Evolutionary conservation across 148 eudicot species (phyloP).

Genomic region (Amaranthus hypochondriacus): DNA sequence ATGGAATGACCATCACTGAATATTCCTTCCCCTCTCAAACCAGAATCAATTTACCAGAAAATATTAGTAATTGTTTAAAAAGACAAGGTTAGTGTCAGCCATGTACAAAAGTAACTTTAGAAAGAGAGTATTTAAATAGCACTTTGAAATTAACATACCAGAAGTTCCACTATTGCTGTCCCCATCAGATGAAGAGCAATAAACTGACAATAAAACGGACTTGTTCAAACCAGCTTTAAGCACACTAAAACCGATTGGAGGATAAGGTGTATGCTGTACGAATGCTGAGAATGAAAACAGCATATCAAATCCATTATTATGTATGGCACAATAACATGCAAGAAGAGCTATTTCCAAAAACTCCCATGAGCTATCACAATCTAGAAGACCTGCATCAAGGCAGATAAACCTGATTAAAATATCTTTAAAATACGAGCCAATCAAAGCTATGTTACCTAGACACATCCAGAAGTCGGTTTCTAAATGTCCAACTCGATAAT

Average conservation of each 20-base stretch:
- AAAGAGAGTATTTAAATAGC: conserved; percentile 1
- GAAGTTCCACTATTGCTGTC: conserved; percentile 46
- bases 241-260: conserved; percentile 93
- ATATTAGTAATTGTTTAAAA: background rate
- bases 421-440: background rate
- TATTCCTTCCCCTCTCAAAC: background rate
- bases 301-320: conserved; percentile 87
- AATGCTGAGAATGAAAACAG: conserved; percentile 90
- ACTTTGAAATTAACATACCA: conserved; percentile 38
- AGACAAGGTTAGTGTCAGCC: background rate
- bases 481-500: too few relatives aligned
- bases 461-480: too few relatives aligned
- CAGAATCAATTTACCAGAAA: background rate
- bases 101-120: background rate
- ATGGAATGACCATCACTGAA: background rate
- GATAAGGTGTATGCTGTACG: conserved; percentile 90
- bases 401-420: conserved; percentile 14
- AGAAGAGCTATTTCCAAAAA: conserved; percentile 82
- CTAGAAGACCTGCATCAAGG: conserved; percentile 61
- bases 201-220: conserved; percentile 91
- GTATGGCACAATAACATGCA: conserved; percentile 92
- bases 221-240: conserved; percentile 93
- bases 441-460: background rate
- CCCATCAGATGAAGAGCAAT: conserved; percentile 54
- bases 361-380: conserved; percentile 66